These are phyloP conservation scores for Pholiota molesta DNA, from an alignment of 768 basidiomycete genomes.

Conservation along the genomic window DNA sequence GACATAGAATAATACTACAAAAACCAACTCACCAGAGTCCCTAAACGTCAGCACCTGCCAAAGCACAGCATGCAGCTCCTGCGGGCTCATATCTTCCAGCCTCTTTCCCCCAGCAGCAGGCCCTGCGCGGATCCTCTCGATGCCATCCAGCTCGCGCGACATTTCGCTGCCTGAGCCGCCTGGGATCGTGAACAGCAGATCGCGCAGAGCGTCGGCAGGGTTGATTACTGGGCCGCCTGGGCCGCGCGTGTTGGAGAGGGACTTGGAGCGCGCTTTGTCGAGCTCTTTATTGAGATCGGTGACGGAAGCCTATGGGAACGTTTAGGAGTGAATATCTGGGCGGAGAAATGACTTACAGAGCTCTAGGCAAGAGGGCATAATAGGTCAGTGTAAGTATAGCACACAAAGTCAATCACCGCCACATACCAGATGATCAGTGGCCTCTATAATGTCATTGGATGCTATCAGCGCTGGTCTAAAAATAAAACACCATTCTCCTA, in stretches of 20 bases:
- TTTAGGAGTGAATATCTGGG: neutral
- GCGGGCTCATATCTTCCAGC: conserved; percentile 84
- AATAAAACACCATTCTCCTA: conserved; percentile 46
- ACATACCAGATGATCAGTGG: conserved; percentile 63
- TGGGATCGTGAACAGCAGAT: conserved; percentile 64
- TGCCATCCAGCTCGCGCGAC: conserved; percentile 72
- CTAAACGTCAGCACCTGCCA: conserved; percentile 89
- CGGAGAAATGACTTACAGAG: conserved; percentile 15
- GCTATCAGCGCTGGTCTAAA: neutral
- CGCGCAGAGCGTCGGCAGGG: conserved; percentile 55
- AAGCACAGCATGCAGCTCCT: conserved; percentile 80
- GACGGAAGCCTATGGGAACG: conserved; percentile 69
- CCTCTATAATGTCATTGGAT: conserved; percentile 41
- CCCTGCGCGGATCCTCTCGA: conserved; percentile 68
- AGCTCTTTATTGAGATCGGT: conserved; percentile 83
- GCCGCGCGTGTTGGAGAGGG: conserved; percentile 33
- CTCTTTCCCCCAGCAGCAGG: conserved; percentile 64
- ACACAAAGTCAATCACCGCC: neutral
- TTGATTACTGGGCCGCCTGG: conserved; percentile 35
- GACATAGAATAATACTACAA: neutral
- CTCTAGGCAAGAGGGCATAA: conserved; percentile 29
- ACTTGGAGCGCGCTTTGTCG: conserved; percentile 64
- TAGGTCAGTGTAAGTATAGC: conserved; percentile 4
- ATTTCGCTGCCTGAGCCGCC: conserved; percentile 64
- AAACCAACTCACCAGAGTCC: conserved; percentile 59